These are phyloP conservation scores for Staphylotrichum tortipilum DNA, from an alignment of 495 filamentous ascomycete species.

Conservation along the genomic window DNA sequence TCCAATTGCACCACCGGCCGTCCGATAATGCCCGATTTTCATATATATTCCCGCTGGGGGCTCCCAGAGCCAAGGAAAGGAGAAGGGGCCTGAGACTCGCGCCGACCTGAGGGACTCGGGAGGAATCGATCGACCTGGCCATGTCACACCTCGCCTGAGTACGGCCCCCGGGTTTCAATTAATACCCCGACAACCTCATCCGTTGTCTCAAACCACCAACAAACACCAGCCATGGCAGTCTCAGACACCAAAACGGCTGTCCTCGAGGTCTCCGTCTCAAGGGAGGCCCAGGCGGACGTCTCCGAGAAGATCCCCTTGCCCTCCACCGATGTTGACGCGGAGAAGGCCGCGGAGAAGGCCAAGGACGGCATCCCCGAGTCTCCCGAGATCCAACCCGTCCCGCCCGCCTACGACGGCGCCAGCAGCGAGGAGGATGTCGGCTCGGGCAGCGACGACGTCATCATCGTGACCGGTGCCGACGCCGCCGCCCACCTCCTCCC, in stretches of 20 bases:
- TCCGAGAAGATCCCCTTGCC: background rate
- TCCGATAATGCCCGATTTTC: too few species aligned
- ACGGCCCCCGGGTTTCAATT: too few species aligned
- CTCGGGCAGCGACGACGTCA: slow-evolving; percentile 22
- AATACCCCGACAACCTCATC: too few species aligned
- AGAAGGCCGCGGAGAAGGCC: too few species aligned
- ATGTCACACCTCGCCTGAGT: too few species aligned
- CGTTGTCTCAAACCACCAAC: too few species aligned
- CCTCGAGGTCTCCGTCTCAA: background rate
- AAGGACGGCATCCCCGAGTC: background rate
- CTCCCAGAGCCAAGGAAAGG: background rate
- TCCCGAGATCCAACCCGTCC: background rate
- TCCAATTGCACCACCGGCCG: slow-evolving; percentile 2
- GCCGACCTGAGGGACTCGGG: too few species aligned
- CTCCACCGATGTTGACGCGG: background rate
- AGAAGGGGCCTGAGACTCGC: too few species aligned
- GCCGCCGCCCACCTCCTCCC: slow-evolving; percentile 28
- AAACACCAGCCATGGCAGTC: background rate
- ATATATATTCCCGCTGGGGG: background rate
- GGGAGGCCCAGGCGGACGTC: background rate
- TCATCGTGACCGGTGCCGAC: slow-evolving; percentile 23
- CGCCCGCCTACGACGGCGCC: background rate
- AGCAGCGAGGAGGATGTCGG: slow-evolving; percentile 11
- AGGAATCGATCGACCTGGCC: too few species aligned
- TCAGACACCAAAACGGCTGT: background rate